Conservation (phyloP, 495 filamentous ascomycete genomes). For the Pyronema omphalodes region DNA sequence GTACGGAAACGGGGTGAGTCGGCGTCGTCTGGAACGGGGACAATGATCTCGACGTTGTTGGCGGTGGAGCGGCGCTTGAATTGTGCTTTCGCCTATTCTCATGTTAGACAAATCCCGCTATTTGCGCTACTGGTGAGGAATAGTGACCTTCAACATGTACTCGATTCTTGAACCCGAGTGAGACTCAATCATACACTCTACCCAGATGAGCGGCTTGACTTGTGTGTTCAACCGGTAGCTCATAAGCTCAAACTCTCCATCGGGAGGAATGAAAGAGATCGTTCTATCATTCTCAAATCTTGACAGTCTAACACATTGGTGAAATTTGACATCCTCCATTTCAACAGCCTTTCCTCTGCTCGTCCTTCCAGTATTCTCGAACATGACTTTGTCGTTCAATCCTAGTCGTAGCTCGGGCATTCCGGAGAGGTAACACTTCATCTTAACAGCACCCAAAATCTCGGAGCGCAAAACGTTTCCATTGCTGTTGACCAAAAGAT, state of each 20-base stretch:
- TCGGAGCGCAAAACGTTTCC: constrained; percentile 94
- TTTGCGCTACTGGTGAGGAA: not conserved
- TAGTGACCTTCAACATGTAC: constrained; percentile 79
- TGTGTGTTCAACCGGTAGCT: constrained; percentile 97
- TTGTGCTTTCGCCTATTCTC: constrained; percentile 61
- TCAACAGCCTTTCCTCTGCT: constrained; percentile 94
- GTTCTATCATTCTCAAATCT: constrained; percentile 97
- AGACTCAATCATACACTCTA: constrained; percentile 90
- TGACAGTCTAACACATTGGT: constrained; percentile 90
- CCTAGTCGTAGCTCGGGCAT: constrained; percentile 96
- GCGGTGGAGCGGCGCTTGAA: constrained; percentile 96
- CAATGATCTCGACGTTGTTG: constrained; percentile 96
- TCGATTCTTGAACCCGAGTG: constrained; percentile 90
- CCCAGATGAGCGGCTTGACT: constrained; percentile 97
- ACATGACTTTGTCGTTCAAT: constrained; percentile 99
- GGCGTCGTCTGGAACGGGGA: constrained; percentile 94
- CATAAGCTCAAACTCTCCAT: constrained; percentile 99
- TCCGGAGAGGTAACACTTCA: constrained; percentile 98
- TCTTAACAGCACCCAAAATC: constrained; percentile 92
- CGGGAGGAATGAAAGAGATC: constrained; percentile 96
- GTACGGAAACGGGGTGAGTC: constrained; percentile 93
- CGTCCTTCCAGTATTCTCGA: constrained; percentile 89
- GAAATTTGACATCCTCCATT: constrained; percentile 99
- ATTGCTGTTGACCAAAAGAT: constrained; percentile 83
- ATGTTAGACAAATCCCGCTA: not conserved